phyloP scores from a whole-genome alignment of 768 basidiomycete species.

The Baorangia bicolor region DNA sequence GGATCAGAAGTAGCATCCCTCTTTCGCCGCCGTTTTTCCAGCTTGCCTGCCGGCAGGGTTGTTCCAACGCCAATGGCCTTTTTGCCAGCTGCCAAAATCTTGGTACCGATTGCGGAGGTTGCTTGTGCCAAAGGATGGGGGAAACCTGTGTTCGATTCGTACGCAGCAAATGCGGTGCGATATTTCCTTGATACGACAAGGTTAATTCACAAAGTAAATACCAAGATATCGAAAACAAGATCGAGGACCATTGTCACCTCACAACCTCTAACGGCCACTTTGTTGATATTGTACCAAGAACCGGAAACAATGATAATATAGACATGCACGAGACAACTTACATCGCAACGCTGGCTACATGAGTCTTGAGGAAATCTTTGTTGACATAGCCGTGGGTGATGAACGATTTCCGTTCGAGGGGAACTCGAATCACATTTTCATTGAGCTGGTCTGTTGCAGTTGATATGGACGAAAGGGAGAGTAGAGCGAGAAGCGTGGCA shows the following conservation, averaged over 20 bases:
- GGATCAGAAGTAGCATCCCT: not conserved
- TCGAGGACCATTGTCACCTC: not conserved
- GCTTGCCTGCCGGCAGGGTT: not conserved
- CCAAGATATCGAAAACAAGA: not conserved
- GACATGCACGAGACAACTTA: constrained; percentile 9
- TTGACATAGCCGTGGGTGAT: constrained; percentile 8
- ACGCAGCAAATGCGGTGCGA: constrained; percentile 41
- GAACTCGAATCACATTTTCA: constrained; percentile 15
- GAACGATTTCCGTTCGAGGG: constrained; percentile 23
- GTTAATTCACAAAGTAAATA: not conserved
- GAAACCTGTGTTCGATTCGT: constrained; percentile 43
- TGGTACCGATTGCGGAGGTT: constrained; percentile 2
- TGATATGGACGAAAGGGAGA: constrained; percentile 18
- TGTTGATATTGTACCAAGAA: not conserved
- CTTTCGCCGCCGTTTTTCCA: constrained; percentile 9
- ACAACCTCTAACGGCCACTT: not conserved
- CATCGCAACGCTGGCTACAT: constrained; percentile 19
- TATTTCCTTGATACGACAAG: constrained; percentile 38
- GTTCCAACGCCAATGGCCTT: not conserved
- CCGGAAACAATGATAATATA: not conserved
- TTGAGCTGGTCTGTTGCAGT: not conserved
- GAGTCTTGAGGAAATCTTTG: constrained; percentile 9
- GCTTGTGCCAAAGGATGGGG: constrained; percentile 33
- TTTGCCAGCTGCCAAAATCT: not conserved
- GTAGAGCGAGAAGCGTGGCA: constrained; percentile 9